phyloP scores from a whole-genome alignment of 495 filamentous ascomycete species.

The Penicillium lividum region DNA sequence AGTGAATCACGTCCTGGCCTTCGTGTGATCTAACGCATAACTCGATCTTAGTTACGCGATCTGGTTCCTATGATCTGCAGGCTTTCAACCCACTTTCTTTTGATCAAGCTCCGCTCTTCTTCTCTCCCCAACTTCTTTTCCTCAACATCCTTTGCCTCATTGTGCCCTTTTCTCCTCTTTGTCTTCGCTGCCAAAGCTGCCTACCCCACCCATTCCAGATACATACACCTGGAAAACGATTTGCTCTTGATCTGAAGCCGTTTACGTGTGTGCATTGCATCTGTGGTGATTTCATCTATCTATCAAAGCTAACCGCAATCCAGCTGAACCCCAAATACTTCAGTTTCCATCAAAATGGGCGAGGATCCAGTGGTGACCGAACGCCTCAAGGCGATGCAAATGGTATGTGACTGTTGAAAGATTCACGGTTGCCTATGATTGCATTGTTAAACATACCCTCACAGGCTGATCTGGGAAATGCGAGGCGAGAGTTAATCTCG shows the following conservation, averaged over 20 bases:
- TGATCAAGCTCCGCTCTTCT: no score
- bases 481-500: constrained; percentile 35
- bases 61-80: no score
- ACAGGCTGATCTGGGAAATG: constrained; percentile 39
- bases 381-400: constrained; percentile 30
- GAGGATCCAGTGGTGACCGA: constrained; percentile 1
- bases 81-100: no score
- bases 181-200: not conserved
- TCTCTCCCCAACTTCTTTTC: no score
- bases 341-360: constrained; percentile 1
- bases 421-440: not conserved
- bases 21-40: no score
- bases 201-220: no score
- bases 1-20: no score
- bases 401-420: constrained; percentile 20
- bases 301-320: no score
- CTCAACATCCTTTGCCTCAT: not conserved
- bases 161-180: not conserved
- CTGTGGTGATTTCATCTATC: not conserved
- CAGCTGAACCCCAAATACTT: no score
- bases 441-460: not conserved
- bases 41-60: no score
- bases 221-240: no score
- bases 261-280: not conserved
- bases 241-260: not conserved